These are phyloP conservation scores for Solanum paucissectum DNA, from an alignment of 257 asterid genomes.

Conservation along the genomic window DNA sequence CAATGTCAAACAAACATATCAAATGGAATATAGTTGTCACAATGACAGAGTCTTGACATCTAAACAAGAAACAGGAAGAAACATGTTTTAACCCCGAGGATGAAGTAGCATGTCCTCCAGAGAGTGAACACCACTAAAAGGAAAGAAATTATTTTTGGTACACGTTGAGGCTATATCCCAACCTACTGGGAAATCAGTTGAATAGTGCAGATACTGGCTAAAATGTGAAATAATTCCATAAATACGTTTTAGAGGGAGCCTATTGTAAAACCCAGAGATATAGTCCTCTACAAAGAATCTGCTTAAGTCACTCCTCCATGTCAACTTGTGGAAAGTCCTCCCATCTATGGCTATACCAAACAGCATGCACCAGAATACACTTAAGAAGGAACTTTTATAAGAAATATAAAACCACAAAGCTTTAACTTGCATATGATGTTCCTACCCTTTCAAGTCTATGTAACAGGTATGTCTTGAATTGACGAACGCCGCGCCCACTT, in stretches of 20 bases:
- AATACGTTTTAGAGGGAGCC: background rate
- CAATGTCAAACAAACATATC: background rate
- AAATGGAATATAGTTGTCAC: background rate
- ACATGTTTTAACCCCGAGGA: background rate
- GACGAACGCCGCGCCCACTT: constrained; percentile 93
- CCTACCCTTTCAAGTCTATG: constrained; percentile 77
- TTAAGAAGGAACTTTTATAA: background rate
- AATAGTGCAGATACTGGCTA: background rate
- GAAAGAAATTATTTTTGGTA: background rate
- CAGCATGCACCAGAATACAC: background rate
- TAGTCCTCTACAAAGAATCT: background rate
- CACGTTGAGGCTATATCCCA: background rate
- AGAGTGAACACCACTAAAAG: background rate
- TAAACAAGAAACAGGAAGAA: background rate
- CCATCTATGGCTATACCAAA: background rate
- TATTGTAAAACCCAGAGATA: background rate
- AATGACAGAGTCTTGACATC: background rate
- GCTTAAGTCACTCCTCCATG: background rate
- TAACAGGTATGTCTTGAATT: constrained; percentile 80
- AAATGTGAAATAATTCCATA: background rate
- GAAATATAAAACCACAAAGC: background rate
- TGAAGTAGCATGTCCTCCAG: background rate
- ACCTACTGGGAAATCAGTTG: background rate
- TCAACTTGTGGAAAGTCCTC: background rate
- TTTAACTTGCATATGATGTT: constrained; percentile 10